Evolutionary conservation across 768 basidiomycete species (phyloP).

Genomic region (Chalciporus chontae): DNA sequence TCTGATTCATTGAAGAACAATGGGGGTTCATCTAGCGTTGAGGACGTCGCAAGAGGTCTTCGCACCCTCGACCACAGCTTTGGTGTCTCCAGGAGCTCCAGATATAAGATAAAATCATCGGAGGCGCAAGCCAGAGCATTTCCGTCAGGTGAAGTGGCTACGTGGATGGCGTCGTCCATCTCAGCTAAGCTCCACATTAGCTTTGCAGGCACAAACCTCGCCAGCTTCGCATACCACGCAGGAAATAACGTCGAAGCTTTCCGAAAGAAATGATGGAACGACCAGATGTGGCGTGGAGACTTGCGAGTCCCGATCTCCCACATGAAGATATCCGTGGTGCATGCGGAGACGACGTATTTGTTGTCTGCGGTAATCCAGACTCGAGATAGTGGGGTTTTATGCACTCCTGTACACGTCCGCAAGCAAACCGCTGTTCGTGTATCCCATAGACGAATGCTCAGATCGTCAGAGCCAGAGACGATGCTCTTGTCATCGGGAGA

Average conservation of each 20-base stretch:
- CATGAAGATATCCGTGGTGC: conserved; percentile 12
- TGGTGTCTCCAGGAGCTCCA: not conserved
- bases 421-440: conserved; percentile 16
- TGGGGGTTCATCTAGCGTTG: conserved; percentile 9
- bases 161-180: conserved; percentile 8
- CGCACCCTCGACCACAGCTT: conserved; percentile 7
- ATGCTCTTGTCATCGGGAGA: conserved; percentile 16
- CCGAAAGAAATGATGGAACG: conserved; percentile 5
- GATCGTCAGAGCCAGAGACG: conserved; percentile 22
- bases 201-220: not conserved
- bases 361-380: conserved; percentile 19
- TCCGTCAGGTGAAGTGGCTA: conserved; percentile 10
- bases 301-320: conserved; percentile 11
- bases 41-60: not conserved
- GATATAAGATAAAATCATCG: not conserved
- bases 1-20: not conserved
- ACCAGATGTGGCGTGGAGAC: conserved; percentile 13
- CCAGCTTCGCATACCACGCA: conserved; percentile 15
- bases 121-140: conserved; percentile 1
- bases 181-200: conserved; percentile 7
- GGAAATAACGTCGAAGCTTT: conserved; percentile 9
- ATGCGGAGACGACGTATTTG: conserved; percentile 10
- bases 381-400: conserved; percentile 13
- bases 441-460: conserved; percentile 24
- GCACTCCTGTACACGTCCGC: conserved; percentile 9